Evolutionary conservation across 768 basidiomycete species (phyloP), one percentile per base, ranked within the genome.

Genomic region (Chalciporus sphaerocephalus): DNA sequence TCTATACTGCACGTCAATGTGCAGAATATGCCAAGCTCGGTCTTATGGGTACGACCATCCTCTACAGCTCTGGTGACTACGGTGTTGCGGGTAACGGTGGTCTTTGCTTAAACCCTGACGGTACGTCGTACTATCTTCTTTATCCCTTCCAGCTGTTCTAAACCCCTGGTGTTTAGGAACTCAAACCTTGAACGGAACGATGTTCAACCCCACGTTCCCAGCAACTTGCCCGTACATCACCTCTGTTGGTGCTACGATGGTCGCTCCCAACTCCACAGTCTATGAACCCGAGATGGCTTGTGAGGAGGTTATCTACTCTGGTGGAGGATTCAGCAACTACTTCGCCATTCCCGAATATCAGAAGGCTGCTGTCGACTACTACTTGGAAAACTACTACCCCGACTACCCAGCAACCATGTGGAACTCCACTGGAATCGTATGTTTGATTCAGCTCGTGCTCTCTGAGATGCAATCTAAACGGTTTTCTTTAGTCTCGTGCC

Each of bases 1-100:
- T 64, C 38, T 74, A 72, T 48, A 60, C 68, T 18, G 53, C 52
- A 28, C 68, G 74, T 25, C 72, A 74, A 42, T 75, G 73, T 52
- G 50, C 60, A 5, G 75, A 76, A 50, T 76, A 74, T 46, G 74
- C 61, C 24, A 76, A 76, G 49, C 60, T 72, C 11, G 72, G 72
- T 21, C 49, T 73, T 18, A 55, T 72, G 56, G 72, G 73, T 39
- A 36, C 57, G n/a, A 70, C 74, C 4, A 40, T 76, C 18, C 52
- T 76, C 27, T 77, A 71, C 49, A 63, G 66, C 23, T 72, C 73
- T 6, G 75, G 75, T 17, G 73, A 76, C 46, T 56, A 56, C 23
- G 73, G 74, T 40, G 74, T 75, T n/a, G 72, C 68, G 1, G 73
- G 72, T 1, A 47, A 50, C 25, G 51, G 38, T 6, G 58, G 51